Evolutionary conservation across 305 asterid genomes (phyloP), one percentile per base, ranked within the genome.

Genomic region (Ilex paraguariensis): DNA sequence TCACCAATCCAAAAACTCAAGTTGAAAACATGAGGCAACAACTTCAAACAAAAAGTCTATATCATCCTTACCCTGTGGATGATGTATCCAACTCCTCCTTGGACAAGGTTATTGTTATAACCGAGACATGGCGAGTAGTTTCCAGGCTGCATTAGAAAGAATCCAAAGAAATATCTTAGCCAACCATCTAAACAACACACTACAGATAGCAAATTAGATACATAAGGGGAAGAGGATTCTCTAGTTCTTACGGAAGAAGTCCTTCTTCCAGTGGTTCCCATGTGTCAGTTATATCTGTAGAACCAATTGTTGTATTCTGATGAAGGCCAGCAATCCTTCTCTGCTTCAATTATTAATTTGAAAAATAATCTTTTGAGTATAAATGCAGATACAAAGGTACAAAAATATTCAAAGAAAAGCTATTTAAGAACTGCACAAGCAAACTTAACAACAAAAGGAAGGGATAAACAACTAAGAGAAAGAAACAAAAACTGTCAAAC

Each of bases 101-200:
- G 21, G 98, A 85, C 65, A 92, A 95, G 31, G 88, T 81, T 57
- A 93, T 84, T 16, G 96, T 84, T 62, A 90, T 87, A 97, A 87
- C 86, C 9, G 99, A 93, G 56, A 93, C 99, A 70, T 90, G 92
- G 81, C 99, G 80, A 54, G 95, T 90, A 58, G 97, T 90, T 70
- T 93, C 95, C 72, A 93, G 77, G 63, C 97, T 90, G 85, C 57
- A 70, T 21, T 31, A 59, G 28, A 21, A 21, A 21, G 28, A 21
- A 21, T 21, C 28, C 28, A 21, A 21, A 21, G 28, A 21, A 21
- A 21, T 21, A 21, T 21, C 28, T 21, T 21, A 21, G 28, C 2
- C 28, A 21, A 21, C 28, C 28, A 21, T 21, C 28, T 21, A 21
- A 21, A 64, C 44, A 56, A 72, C 57, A 17, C 67, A 10, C 17